Conservation (phyloP, 2,329 filamentous ascomycete species). For the Penicillium sp. region DNA sequence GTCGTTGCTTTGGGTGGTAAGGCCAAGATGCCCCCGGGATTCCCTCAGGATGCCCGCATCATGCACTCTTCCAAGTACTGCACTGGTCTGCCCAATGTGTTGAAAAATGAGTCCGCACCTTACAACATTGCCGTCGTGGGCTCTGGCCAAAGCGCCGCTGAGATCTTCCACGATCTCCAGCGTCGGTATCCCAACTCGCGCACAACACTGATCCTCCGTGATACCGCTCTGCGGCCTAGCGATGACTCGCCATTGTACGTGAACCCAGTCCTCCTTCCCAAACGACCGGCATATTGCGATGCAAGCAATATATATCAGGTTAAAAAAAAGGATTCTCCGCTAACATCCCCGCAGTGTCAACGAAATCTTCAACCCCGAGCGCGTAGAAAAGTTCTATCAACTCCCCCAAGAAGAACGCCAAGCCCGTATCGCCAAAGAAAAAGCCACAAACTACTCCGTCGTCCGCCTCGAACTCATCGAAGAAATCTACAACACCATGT, state of each 20-base stretch:
- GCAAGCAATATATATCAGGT: not conserved
- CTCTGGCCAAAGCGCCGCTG: constrained; percentile 87
- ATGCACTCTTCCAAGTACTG: constrained; percentile 90
- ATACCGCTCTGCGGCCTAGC: constrained; percentile 81
- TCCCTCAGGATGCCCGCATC: constrained; percentile 71
- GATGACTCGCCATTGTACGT: constrained; percentile 94
- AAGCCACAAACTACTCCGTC: constrained; percentile 91
- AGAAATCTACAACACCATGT: constrained; percentile 82
- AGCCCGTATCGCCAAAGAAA: constrained; percentile 67
- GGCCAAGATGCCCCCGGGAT: constrained; percentile 69
- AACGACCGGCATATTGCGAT: too few relatives aligned
- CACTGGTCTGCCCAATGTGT: constrained; percentile 41
- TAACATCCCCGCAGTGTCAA: constrained; percentile 68
- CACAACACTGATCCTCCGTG: constrained; percentile 78
- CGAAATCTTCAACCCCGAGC: constrained; percentile 90
- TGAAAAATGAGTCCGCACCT: constrained; percentile 45
- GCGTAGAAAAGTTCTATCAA: constrained; percentile 75
- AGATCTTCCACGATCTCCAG: constrained; percentile 91
- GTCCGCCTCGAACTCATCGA: constrained; percentile 91
- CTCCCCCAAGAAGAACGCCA: constrained; percentile 66
- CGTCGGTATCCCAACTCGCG: constrained; percentile 78
- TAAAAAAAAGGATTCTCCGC: not conserved
- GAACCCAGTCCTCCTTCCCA: not conserved
- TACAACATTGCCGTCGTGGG: constrained; percentile 85
- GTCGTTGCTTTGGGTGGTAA: constrained; percentile 70